Conservation (phyloP, 169 alveolate genomes). For the Eimeria acervulina region DNA sequence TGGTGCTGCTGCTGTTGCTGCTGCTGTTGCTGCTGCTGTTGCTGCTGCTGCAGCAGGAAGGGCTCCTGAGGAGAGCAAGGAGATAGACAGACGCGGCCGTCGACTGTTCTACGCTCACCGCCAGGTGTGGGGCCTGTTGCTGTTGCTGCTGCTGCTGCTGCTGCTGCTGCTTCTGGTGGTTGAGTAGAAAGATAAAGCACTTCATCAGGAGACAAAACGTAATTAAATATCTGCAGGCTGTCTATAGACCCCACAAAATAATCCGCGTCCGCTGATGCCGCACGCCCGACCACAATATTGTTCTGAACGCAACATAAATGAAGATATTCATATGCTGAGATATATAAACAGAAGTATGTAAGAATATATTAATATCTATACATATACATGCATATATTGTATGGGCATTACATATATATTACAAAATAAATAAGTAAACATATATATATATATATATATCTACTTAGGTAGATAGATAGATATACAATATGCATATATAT, state of each 20-base stretch:
- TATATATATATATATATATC: too few species aligned
- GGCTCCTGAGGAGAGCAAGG: slow-evolving; percentile 87
- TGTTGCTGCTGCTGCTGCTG: slow-evolving; percentile 34
- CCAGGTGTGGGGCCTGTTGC: slow-evolving; percentile 74
- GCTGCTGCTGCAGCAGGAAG: not conserved
- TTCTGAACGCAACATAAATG: slow-evolving; percentile 80
- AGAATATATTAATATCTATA: not conserved
- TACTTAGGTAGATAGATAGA: too few species aligned
- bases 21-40: too few species aligned
- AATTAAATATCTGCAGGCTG: slow-evolving; percentile 86
- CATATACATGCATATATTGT: too few species aligned
- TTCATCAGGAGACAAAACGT: slow-evolving; percentile 90
- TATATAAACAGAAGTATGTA: not conserved
- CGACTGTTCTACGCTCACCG: slow-evolving; percentile 87
- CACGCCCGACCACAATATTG: slow-evolving; percentile 85
- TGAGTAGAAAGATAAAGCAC: slow-evolving; percentile 30
- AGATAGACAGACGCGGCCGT: slow-evolving; percentile 88
- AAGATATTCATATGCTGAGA: not conserved
- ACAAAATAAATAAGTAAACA: too few species aligned
- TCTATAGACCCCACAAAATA: slow-evolving; percentile 88
- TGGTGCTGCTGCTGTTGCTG: too few species aligned
- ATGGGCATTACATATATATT: too few species aligned
- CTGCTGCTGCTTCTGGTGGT: not conserved
- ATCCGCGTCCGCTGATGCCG: slow-evolving; percentile 87
- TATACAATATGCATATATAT: too few species aligned